A percentile compares a stretch with the other conserved stretches of the same genome.
Conservation (phyloP, 495 filamentous ascomycete species). For the Aspergillus leporis region DNA sequence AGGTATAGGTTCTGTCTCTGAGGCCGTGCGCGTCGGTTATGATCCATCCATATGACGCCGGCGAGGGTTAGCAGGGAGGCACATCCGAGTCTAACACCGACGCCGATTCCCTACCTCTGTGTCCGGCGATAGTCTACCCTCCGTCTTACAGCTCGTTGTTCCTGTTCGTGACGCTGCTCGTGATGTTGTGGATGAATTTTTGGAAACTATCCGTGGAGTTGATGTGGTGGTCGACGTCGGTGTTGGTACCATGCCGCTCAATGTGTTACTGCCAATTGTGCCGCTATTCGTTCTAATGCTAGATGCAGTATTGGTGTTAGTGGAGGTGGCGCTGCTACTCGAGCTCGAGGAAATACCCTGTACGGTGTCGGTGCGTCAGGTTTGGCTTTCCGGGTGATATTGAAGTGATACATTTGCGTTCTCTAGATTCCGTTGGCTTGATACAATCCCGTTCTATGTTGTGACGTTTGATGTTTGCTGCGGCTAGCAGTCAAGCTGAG, state of each 20-base stretch:
- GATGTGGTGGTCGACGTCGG: not conserved
- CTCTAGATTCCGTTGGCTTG: not conserved
- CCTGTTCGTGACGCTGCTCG: not conserved
- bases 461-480: not conserved
- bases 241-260: not conserved
- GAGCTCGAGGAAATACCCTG: not conserved
- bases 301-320: too few species aligned
- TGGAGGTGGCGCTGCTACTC: not conserved
- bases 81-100: not conserved
- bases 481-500: not conserved
- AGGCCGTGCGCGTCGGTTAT: not conserved
- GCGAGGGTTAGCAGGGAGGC: not conserved
- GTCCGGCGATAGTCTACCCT: not conserved
- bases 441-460: slow-evolving; percentile 2
- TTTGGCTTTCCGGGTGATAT: too few species aligned
- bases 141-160: not conserved
- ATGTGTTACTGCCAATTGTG: too few species aligned
- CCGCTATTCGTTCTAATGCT: too few species aligned
- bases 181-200: not conserved
- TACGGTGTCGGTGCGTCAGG: not conserved
- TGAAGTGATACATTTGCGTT: slow-evolving; percentile 7
- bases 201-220: too few species aligned
- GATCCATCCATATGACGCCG: not conserved
- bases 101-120: not conserved
- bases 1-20: not conserved